These are phyloP conservation scores for Trypanosoma mega DNA, from an alignment of 208 protist genomes.

Conservation along the genomic window DNA sequence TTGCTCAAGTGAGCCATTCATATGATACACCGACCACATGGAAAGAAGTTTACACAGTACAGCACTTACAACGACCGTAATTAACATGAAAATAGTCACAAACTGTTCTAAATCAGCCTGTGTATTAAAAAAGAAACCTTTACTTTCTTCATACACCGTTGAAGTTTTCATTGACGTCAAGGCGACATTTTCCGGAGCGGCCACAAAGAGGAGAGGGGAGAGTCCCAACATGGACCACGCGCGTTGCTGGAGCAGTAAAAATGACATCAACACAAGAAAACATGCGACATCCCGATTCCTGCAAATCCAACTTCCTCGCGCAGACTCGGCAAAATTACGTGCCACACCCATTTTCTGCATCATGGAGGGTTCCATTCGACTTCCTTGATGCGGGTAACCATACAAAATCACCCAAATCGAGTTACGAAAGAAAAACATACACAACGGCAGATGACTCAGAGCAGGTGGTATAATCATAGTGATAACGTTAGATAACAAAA, in stretches of 20 bases:
- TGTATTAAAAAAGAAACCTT: constrained; percentile 11
- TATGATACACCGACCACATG: constrained; percentile 28
- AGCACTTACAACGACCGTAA: constrained; percentile 21
- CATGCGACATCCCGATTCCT: constrained; percentile 58
- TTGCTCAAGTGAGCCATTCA: constrained; percentile 31
- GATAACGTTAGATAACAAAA: constrained; percentile 29
- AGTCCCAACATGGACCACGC: constrained; percentile 56
- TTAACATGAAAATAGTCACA: constrained; percentile 35
- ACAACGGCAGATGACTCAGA: constrained; percentile 42
- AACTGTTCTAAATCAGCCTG: constrained; percentile 8
- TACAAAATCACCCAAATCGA: constrained; percentile 41
- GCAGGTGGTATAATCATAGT: constrained; percentile 50
- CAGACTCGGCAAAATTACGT: constrained; percentile 41
- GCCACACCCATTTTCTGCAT: constrained; percentile 38
- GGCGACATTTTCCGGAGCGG: not conserved
- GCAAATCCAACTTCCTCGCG: constrained; percentile 58
- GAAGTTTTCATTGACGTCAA: not conserved
- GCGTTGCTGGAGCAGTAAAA: constrained; percentile 47
- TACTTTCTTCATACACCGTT: not conserved
- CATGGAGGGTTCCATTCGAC: constrained; percentile 15
- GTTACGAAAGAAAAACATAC: constrained; percentile 70
- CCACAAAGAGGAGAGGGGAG: constrained; percentile 29
- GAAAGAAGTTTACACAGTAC: constrained; percentile 49
- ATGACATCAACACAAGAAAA: constrained; percentile 37
- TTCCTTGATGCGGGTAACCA: constrained; percentile 47